A percentile compares a stretch with the other conserved stretches of the same genome.
Evolutionary conservation across 1,284 basidiomycete species (phyloP).

Genomic region (Mycena sp.): DNA sequence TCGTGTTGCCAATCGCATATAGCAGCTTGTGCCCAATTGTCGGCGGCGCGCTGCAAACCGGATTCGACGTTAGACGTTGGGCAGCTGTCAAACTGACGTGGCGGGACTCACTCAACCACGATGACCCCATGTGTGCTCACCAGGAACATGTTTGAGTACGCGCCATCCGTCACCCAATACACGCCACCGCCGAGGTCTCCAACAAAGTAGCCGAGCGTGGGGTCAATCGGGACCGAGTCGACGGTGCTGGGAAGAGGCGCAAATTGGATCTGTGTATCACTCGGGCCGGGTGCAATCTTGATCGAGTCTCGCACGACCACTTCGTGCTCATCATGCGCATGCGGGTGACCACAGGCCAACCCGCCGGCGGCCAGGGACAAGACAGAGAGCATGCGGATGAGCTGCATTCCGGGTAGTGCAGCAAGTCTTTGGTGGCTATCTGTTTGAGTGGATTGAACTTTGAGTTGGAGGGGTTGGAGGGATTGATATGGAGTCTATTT

Average conservation of each 20-base stretch:
- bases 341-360: constrained; percentile 9
- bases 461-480: not conserved
- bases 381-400: constrained; percentile 2
- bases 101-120: constrained; percentile 5
- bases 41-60: not conserved
- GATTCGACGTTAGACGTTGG: constrained; percentile 2
- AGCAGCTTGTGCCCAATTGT: constrained; percentile 3
- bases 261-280: constrained; percentile 15
- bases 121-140: constrained; percentile 12
- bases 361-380: constrained; percentile 6
- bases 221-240: constrained; percentile 1
- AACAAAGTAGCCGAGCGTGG: constrained; percentile 15
- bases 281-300: constrained; percentile 13
- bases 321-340: constrained; percentile 8
- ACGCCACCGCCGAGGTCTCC: not conserved
- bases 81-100: not conserved
- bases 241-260: constrained; percentile 11
- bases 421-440: constrained; percentile 3
- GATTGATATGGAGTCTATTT: constrained; percentile 9
- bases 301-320: not conserved
- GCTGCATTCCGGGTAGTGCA: constrained; percentile 11
- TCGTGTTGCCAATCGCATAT: constrained; percentile 4
- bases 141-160: constrained; percentile 7
- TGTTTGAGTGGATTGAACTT: not conserved
- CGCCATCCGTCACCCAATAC: constrained; percentile 5